Evolutionary conservation across 176 grass and related monocot genomes (phyloP), one percentile per base, ranked within the genome.

Genomic region (Musa troglodytarum): DNA sequence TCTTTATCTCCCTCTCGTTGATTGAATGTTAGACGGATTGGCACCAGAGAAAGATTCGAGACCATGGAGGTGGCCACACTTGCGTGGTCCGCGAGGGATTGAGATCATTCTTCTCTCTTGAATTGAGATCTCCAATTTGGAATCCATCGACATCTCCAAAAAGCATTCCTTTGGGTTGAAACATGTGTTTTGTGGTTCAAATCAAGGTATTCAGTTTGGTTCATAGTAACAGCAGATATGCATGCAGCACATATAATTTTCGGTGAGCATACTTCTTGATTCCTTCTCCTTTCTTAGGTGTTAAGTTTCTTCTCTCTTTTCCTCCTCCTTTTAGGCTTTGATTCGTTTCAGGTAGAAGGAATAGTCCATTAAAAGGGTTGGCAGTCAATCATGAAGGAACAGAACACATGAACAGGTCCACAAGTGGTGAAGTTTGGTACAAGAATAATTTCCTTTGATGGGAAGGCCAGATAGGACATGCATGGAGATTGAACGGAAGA

Each of bases 341-440:
- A 70, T 70, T 50, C 34, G 51, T 34, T 20, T 70, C 68, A 51
- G 43, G 43, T 15, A 70, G 49, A 70, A 70, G 43, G 17, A 52
- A 51, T 20, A 70, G 20, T 70, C 34, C 68, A 70, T 49, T 17
- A 51, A 70, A 70, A 70, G 34, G 34, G 68, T 49, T 20, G 43
- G 68, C 20, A 9, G 20, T 51, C 68, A 20, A 11, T 70, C 68
- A 70, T 70, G 43, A 70, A 70, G 16, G 68, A 70, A 50, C 20
- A 52, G 20, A 51, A 50, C 43, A 70, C 34, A 71, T 52, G 68
- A 71, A 71, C 14, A 71, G 68, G 17, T 71, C 10, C 50, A 49
- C 4, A 71, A 52, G 43, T 71, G 49, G 68, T 11, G 13, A 51
- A 71, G 68, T 71, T 71, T 71, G 68, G 43, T n/a, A 71, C 68